phyloP scores from a whole-genome alignment of 192 early-diverging fungal species.

The Podila epigama region DNA sequence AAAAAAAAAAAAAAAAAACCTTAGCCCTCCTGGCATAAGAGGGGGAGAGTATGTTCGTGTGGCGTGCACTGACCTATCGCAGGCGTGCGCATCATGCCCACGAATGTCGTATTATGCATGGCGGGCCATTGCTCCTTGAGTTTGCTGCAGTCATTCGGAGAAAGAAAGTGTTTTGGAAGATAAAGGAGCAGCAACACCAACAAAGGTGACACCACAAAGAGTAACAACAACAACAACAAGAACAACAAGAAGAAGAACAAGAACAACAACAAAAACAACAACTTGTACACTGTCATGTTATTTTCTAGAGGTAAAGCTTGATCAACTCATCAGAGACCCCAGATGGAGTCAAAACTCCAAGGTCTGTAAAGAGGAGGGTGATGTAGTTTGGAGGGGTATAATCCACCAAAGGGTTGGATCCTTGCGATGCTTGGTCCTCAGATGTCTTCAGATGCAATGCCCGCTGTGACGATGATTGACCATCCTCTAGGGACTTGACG shows the following conservation, averaged over 20 bases:
- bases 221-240: not conserved
- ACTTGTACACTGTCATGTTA: not conserved
- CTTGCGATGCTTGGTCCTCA: constrained; percentile 35
- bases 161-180: too few species aligned
- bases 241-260: not conserved
- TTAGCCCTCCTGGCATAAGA: too few species aligned
- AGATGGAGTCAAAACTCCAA: constrained; percentile 90
- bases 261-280: not conserved
- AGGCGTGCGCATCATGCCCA: not conserved
- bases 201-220: too few species aligned
- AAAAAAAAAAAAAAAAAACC: not conserved
- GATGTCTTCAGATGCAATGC: constrained; percentile 46
- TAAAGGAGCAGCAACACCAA: too few species aligned
- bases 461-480: constrained; percentile 21
- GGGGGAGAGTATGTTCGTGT: not conserved
- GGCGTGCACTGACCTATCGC: not conserved
- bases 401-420: constrained; percentile 84
- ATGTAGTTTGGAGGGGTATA: constrained; percentile 95
- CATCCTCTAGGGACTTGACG: constrained; percentile 21
- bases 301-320: constrained; percentile 76
- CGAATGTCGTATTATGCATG: not conserved
- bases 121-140: too few species aligned
- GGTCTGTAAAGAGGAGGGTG: constrained; percentile 87
- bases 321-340: constrained; percentile 89
- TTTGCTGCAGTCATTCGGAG: too few species aligned